Evolutionary conservation across 192 early-diverging fungal genomes (phyloP), one percentile per base, ranked within the genome.

Genomic region (Coemansia sp.): DNA sequence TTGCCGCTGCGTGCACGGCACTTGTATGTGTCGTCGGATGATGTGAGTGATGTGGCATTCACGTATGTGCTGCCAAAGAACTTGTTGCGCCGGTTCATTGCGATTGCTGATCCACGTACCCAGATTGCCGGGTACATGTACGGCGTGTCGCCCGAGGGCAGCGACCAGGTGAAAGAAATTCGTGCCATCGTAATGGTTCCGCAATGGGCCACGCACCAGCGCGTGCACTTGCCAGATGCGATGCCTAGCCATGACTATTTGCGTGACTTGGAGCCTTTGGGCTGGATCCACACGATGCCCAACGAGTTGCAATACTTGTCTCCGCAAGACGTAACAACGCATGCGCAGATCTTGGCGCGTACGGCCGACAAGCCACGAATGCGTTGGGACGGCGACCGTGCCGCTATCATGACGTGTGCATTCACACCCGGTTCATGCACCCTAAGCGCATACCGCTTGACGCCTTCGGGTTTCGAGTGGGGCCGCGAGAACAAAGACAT

Each of bases 31-130:
- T 88, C 94, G 58, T 90, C 93, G 39, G 95, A 98, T 58, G 95
- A 97, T 72, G 93, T 98, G 68, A 90, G 92, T 69, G 95, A 99
- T 70, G 85, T 92, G 27, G 93, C 93, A 10, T 94, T 89, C 75
- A 98, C 95, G 3, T 97, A 95, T 70, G 92, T 99, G 22, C 63
- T 99, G 76, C 95, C 97, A 32, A 98, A 99, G 92, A 99, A 99
- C 68, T 80, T 99, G 37, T 85, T 99, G 37, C 94, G 95, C 83
- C 84, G 92, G n/a, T 97, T 99, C 64, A 96, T 99, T 63, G 90
- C 89, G 22, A 87, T 98, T 51, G 88, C 93, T 5, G 97, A 99
- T 73, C 81, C 97, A 54, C 89, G 95, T 24, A 96, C 94, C 2
- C 95, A 99, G 84, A 88, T 99, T 67, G 90, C 95, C 7, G 97